phyloP scores from a whole-genome alignment of 805 yeast genomes.

The Torulaspora maleeae region DNA sequence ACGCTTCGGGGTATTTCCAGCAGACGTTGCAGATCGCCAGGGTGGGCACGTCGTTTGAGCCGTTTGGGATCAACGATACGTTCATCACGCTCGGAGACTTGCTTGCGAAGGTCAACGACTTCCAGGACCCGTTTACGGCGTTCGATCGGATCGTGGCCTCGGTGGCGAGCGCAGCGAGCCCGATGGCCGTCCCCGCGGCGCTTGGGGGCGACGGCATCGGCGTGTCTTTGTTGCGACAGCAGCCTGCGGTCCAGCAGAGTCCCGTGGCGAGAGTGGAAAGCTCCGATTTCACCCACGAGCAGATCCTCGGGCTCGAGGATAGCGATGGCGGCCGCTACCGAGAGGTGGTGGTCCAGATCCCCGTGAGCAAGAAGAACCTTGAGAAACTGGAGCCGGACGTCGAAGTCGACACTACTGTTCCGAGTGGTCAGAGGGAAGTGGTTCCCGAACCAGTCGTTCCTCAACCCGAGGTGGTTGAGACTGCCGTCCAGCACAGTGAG shows the following conservation, averaged over 20 bases:
- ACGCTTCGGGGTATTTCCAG: slow-evolving; percentile 54
- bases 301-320: slow-evolving; percentile 23
- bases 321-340: slow-evolving; percentile 28
- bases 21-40: slow-evolving; percentile 55
- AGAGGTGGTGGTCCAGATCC: slow-evolving; percentile 27
- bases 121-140: slow-evolving; percentile 26
- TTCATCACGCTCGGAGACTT: slow-evolving; percentile 28
- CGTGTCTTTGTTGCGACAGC: slow-evolving; percentile 1
- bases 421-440: neutral
- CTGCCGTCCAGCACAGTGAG: neutral
- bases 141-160: slow-evolving; percentile 20
- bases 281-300: slow-evolving; percentile 27
- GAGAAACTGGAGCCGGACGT: slow-evolving; percentile 9
- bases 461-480: neutral
- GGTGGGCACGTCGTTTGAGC: slow-evolving; percentile 28
- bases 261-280: slow-evolving; percentile 15
- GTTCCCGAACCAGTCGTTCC: neutral
- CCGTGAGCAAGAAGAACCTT: slow-evolving; percentile 16
- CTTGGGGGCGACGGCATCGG: neutral
- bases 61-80: slow-evolving; percentile 28
- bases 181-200: neutral
- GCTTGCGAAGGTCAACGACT: slow-evolving; percentile 22
- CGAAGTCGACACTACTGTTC: slow-evolving; percentile 8
- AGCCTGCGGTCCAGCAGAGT: neutral
- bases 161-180: neutral